A percentile compares a stretch with the other conserved stretches of the same genome.
phyloP scores from a whole-genome alignment of 768 basidiomycete genomes.

The Boletales sp. region DNA sequence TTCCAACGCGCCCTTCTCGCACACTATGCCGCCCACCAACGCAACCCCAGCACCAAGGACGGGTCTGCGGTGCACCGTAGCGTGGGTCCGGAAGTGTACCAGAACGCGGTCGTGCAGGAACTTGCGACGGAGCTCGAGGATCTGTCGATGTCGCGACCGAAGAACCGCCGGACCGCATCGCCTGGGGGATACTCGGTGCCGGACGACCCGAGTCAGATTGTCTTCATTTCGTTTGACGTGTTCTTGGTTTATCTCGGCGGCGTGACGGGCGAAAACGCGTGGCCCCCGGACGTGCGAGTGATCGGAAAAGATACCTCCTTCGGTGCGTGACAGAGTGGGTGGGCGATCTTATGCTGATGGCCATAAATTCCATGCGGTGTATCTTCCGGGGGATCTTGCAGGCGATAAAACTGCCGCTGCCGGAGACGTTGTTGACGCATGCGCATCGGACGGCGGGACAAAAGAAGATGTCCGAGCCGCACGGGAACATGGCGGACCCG shows the following conservation, averaged over 20 bases:
- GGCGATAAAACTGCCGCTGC: conserved; percentile 58
- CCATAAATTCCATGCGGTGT: conserved; percentile 75
- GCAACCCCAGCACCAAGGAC: not conserved
- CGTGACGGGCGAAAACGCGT: conserved; percentile 45
- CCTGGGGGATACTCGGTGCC: conserved; percentile 89
- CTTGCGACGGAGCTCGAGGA: conserved; percentile 53
- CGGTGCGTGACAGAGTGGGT: conserved; percentile 39
- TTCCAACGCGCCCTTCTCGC: conserved; percentile 40
- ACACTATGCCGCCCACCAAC: conserved; percentile 37
- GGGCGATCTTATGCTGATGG: not conserved
- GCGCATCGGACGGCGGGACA: conserved; percentile 86
- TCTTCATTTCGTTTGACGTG: conserved; percentile 96
- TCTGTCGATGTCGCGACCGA: conserved; percentile 79
- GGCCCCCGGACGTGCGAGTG: conserved; percentile 84
- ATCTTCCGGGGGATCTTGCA: conserved; percentile 83
- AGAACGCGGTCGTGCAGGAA: conserved; percentile 47
- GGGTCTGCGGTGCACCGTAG: conserved; percentile 16
- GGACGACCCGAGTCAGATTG: conserved; percentile 70
- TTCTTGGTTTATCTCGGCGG: conserved; percentile 82
- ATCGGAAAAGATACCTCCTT: conserved; percentile 88
- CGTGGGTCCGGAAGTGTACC: conserved; percentile 59
- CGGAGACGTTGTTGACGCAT: conserved; percentile 52
- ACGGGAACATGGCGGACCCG: conserved; percentile 86
- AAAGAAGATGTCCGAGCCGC: conserved; percentile 86
- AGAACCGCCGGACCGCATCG: conserved; percentile 63